These are phyloP conservation scores for Apiospora phragmitis DNA, from an alignment of 2,329 filamentous ascomycete species.

Conservation along the genomic window DNA sequence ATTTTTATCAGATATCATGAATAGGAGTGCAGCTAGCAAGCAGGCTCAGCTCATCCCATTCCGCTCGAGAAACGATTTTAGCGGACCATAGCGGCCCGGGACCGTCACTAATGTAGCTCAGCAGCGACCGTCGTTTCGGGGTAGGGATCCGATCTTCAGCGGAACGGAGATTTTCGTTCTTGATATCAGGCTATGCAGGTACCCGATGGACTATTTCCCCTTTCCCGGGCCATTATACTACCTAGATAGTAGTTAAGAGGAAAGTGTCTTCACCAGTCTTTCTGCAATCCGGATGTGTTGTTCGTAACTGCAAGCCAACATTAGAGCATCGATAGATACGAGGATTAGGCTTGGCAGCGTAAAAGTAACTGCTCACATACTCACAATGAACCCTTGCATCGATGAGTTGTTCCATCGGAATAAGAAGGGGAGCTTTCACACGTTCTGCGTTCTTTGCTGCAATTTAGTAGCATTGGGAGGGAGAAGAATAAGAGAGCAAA, in stretches of 20 bases:
- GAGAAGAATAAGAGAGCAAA: background rate
- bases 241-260: background rate
- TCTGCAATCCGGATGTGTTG: background rate
- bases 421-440: background rate
- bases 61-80: background rate
- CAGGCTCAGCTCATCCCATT: background rate
- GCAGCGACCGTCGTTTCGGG: background rate
- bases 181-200: conserved; percentile 1
- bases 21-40: background rate
- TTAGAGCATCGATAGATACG: background rate
- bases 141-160: background rate
- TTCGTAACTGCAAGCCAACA: background rate
- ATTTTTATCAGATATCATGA: background rate
- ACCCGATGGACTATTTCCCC: background rate
- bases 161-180: background rate
- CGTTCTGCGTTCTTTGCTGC: background rate
- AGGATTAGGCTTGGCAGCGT: background rate
- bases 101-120: background rate
- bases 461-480: background rate
- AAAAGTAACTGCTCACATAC: background rate
- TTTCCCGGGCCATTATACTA: background rate
- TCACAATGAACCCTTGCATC: background rate
- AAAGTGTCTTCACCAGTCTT: background rate
- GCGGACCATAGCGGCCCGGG: background rate
- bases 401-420: background rate